These are phyloP conservation scores for Lasiodiplodia citricola DNA, from an alignment of 2,329 filamentous ascomycete genomes.

Conservation along the genomic window DNA sequence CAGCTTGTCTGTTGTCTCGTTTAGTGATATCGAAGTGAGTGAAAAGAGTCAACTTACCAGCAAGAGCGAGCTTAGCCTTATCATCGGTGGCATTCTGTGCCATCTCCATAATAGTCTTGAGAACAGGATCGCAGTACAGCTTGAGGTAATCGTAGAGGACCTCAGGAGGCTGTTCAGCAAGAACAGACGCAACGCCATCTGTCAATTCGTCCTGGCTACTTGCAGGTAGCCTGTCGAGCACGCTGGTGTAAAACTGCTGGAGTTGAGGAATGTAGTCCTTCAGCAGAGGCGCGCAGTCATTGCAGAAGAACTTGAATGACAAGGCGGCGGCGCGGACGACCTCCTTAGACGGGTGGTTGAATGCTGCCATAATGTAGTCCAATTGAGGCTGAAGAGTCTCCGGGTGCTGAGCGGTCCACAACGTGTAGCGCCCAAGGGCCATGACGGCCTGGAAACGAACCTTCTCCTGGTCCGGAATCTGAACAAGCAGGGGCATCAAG, in stretches of 20 bases:
- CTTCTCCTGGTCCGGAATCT: constrained; percentile 95
- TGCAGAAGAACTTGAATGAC: constrained; percentile 96
- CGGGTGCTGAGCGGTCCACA: constrained; percentile 94
- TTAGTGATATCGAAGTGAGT: constrained; percentile 3
- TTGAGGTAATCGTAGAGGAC: constrained; percentile 87
- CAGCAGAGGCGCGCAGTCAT: constrained; percentile 87
- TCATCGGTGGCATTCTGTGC: constrained; percentile 86
- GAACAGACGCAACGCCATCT: constrained; percentile 90
- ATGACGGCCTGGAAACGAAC: constrained; percentile 98
- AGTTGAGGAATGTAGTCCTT: constrained; percentile 83
- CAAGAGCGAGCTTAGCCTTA: constrained; percentile 81
- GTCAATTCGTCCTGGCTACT: constrained; percentile 94
- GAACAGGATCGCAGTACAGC: constrained; percentile 89
- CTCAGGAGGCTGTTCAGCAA: constrained; percentile 80
- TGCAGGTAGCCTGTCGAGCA: constrained; percentile 83
- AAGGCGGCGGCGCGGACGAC: constrained; percentile 90
- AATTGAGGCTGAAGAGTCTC: constrained; percentile 92
- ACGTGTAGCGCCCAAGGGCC: constrained; percentile 94
- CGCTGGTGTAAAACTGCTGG: constrained; percentile 89
- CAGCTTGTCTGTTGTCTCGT: constrained; percentile 70
- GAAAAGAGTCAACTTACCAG: constrained; percentile 61
- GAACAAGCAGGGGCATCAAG: constrained; percentile 90
- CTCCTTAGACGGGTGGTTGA: constrained; percentile 85
- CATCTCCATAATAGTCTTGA: constrained; percentile 82
- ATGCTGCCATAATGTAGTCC: constrained; percentile 93